Conservation (phyloP, 2,329 filamentous ascomycete genomes). For the Penicillium sp. region DNA sequence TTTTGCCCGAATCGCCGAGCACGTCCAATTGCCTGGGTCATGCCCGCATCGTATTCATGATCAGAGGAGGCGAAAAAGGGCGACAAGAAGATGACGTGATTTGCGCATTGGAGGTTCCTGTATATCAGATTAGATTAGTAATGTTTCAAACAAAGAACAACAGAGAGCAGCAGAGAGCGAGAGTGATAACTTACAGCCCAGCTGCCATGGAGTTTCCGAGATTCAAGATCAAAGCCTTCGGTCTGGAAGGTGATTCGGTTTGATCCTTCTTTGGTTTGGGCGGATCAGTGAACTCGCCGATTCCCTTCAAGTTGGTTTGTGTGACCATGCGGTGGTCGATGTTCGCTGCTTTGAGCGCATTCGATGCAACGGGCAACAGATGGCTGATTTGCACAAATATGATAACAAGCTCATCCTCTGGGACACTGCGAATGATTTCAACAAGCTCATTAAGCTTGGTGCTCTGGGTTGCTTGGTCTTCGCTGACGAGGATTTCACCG, state of each 20-base stretch:
- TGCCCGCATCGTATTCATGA: conserved; percentile 57
- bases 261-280: not conserved
- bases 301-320: conserved; percentile 25
- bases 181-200: conserved; percentile 53
- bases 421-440: conserved; percentile 45
- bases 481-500: conserved; percentile 37
- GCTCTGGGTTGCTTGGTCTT: conserved; percentile 39
- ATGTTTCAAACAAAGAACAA: not conserved
- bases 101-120: conserved; percentile 63
- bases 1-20: conserved; percentile 59
- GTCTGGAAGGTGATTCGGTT: not conserved
- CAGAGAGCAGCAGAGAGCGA: not conserved
- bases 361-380: conserved; percentile 42
- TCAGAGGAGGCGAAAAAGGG: conserved; percentile 54
- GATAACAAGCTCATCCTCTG: conserved; percentile 51
- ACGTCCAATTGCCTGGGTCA: conserved; percentile 65
- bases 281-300: conserved; percentile 37
- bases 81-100: conserved; percentile 64
- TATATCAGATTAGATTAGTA: conserved; percentile 13
- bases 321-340: conserved; percentile 42
- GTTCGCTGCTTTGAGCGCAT: conserved; percentile 27
- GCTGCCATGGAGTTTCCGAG: conserved; percentile 58
- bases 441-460: conserved; percentile 52
- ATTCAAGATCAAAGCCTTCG: conserved; percentile 58
- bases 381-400: conserved; percentile 57